Base-by-base conservation (phyloP, 1,139 yeast genomes). In the Sugiyamaella pinicola region DNA sequence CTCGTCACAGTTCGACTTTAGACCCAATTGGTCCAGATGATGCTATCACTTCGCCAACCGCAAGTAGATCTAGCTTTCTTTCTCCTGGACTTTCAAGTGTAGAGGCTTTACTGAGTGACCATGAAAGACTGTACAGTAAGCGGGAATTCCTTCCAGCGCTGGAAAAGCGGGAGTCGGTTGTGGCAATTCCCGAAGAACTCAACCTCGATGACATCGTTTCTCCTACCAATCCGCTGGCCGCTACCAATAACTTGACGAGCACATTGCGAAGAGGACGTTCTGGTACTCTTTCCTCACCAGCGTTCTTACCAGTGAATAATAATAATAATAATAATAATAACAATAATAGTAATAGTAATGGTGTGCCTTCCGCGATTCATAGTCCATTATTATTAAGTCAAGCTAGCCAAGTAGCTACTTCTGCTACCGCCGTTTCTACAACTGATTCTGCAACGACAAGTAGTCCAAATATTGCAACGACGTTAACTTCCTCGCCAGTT, bases 21-120 rank as follows among this genome's bases (percentile, higher is more conserved):
- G 47, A 43, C n/a, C 31, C 47, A 33, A 19, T 15, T 21, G 6
- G 13, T 9, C 31, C 44, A 15, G 49, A 46, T 9, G 49, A 46
- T 46, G 22, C 44, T 2, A 5, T 34, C 4, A 22, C 41, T 2
- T 45, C 48, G 3, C 42, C 49, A n/a, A 33, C 43, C 17, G 21
- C 42, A 1, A 19, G 18, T 4, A 24, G 41, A 18, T 8, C 39
- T 17, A 37, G 26, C 39, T 22, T 49, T 7, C 41, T 51, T 13
- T 52, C 61, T 2, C 59, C 61, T n/a, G 51, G 55, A 10, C 38
- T 58, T 4, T 53, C 53, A 8, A 55, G 55, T 33, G 53, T 59
- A 4, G 61, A 54, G 24, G 49, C 55, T 6, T 47, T 62, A 24
- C 50, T 61, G 2, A 40, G 44, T 15, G 61, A 61, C n/a, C 64